Evolutionary conservation across 2,329 filamentous ascomycete species (phyloP).

Genomic region (Claviceps capensis): DNA sequence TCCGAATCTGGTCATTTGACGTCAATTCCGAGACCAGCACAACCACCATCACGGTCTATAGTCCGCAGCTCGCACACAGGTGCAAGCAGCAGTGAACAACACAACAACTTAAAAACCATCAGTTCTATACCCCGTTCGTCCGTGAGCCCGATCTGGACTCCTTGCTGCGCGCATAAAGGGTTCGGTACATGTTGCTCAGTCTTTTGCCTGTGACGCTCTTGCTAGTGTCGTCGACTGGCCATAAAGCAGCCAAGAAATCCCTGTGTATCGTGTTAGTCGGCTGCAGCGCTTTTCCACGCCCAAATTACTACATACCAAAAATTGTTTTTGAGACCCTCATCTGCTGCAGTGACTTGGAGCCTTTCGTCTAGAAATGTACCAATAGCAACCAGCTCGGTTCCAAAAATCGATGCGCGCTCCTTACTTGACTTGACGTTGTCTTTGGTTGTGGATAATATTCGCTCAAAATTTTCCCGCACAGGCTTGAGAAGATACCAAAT

Average conservation of each 20-base stretch:
- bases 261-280: slow-evolving; percentile 16
- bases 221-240: slow-evolving; percentile 32
- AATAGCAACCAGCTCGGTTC: slow-evolving; percentile 45
- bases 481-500: slow-evolving; percentile 40
- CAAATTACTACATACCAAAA: slow-evolving; percentile 30
- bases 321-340: slow-evolving; percentile 31
- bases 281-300: background rate
- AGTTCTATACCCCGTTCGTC: slow-evolving; percentile 17
- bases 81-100: background rate
- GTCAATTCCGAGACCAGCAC: background rate
- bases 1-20: background rate
- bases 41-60: background rate
- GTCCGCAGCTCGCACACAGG: background rate
- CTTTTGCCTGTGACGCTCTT: slow-evolving; percentile 29
- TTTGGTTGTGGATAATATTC: slow-evolving; percentile 46
- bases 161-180: slow-evolving; percentile 22
- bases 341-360: slow-evolving; percentile 26
- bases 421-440: slow-evolving; percentile 49
- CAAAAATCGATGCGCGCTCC: slow-evolving; percentile 46
- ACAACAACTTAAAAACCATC: background rate
- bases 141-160: slow-evolving; percentile 16
- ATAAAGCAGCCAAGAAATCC: slow-evolving; percentile 31
- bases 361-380: slow-evolving; percentile 45
- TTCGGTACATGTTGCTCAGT: slow-evolving; percentile 31
- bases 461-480: slow-evolving; percentile 45